Conservation (phyloP, 2,329 filamentous ascomycete species). For the Pyricularia sp. region DNA sequence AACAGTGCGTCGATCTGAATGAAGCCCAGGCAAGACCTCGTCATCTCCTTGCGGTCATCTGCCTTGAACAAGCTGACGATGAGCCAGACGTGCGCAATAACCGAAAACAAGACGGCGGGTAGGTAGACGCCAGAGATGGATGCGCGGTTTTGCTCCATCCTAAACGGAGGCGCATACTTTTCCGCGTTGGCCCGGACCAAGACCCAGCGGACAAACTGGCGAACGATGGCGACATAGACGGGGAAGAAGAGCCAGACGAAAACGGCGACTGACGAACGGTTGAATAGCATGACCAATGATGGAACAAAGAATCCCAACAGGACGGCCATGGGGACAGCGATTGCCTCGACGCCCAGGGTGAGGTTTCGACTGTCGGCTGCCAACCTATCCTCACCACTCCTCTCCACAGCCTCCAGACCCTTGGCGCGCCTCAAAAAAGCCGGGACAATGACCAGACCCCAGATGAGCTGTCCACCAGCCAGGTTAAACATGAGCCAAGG, state of each 20-base stretch:
- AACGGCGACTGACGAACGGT: conserved; percentile 26
- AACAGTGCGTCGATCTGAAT: conserved; percentile 37
- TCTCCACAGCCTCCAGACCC: conserved; percentile 20
- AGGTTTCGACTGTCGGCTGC: conserved; percentile 26
- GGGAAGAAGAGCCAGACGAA: conserved; percentile 43
- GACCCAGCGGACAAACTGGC: conserved; percentile 23
- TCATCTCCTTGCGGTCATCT: conserved; percentile 40
- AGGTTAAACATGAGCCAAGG: conserved; percentile 39
- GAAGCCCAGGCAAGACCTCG: conserved; percentile 33
- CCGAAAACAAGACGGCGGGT: conserved; percentile 32
- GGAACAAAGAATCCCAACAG: conserved; percentile 37
- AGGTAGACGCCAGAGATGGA: conserved; percentile 33
- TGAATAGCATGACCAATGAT: conserved; percentile 34
- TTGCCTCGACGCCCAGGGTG: conserved; percentile 37
- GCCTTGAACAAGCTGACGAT: conserved; percentile 17
- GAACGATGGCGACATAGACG: conserved; percentile 34
- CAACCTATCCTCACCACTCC: conserved; percentile 9
- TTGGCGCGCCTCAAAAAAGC: conserved; percentile 35
- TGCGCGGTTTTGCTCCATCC: conserved; percentile 31
- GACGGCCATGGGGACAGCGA: conserved; percentile 44
- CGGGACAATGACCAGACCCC: conserved; percentile 41
- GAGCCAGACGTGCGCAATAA: conserved; percentile 26
- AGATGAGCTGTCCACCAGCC: conserved; percentile 38
- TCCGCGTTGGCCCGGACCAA: conserved; percentile 7
- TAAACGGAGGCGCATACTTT: conserved; percentile 20